Conservation (phyloP, 345 rosid genomes). For the Rhodamnia rubescens region DNA sequence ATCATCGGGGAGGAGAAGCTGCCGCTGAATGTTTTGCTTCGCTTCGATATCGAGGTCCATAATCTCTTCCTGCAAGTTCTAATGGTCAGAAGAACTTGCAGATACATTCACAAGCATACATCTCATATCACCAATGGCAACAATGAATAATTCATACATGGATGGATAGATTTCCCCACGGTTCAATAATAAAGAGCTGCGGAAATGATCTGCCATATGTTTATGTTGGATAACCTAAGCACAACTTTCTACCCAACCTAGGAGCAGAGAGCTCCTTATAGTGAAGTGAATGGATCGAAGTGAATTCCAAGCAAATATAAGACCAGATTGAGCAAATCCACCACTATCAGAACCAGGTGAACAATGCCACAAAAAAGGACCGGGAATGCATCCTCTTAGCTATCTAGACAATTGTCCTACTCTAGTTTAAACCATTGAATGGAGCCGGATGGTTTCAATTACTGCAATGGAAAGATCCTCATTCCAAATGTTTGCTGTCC, state of each 20-base stretch:
- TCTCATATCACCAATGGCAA: not conserved
- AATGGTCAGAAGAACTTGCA: not conserved
- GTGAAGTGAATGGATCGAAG: not conserved
- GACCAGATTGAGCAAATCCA: not conserved
- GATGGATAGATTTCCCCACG: not conserved
- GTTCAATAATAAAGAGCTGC: not conserved
- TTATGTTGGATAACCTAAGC: not conserved
- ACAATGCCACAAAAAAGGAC: not conserved
- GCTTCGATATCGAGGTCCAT: constrained; percentile 21
- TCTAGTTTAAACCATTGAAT: not conserved
- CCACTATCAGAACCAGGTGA: not conserved
- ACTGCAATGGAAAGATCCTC: not conserved
- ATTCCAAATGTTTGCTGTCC: not conserved
- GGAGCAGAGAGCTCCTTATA: not conserved
- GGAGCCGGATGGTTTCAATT: not conserved
- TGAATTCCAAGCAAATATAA: not conserved
- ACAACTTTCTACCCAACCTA: not conserved
- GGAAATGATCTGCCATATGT: not conserved
- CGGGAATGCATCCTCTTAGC: not conserved
- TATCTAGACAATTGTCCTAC: not conserved
- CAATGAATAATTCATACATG: not conserved
- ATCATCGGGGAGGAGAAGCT: constrained; percentile 60
- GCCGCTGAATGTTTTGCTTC: constrained; percentile 18
- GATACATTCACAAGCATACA: not conserved
- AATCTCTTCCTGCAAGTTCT: constrained; percentile 52